Evolutionary conservation across 2,329 filamentous ascomycete genomes (phyloP), one percentile per base, ranked within the genome.

Genomic region (Pseudocercospora eumusae): DNA sequence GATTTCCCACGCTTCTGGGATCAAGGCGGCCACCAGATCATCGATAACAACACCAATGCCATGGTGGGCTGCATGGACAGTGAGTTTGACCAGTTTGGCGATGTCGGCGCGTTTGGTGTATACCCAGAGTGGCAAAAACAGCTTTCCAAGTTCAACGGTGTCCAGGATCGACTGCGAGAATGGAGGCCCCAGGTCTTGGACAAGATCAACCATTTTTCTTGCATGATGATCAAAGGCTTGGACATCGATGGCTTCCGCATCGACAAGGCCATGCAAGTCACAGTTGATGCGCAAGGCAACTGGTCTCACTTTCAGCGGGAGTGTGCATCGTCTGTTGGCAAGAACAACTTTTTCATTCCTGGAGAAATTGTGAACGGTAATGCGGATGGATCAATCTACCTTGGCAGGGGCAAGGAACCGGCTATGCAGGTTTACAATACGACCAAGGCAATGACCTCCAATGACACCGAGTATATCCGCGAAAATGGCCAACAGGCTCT

Each of bases 211-310:
- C 81, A 81, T 49, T 86, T 88, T 68, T 86, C 85, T 1, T 89
- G 86, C 74, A 84, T 88, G 73, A 79, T 84, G 33, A 86, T 89
- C 60, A 74, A 78, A 23, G 83, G 81, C 64, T 77, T 89, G n/a
- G 86, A 88, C 68, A 83, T 89, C 59, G 86, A 89, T 69, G 86
- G 86, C 0, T 87, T 86, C 69, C 83, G 86, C 58, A 86, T 87
- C 73, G 86, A 89, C 75, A 89, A 89, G 73, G 86, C 85, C 1
- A 83, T 84, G 15, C 86, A 88, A 68, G 81, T 84, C 11, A 87
- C 86, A 0, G 80, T 87, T 5, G 86, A 88, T 69, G 81, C 85
- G 0, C 78, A 86, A 61, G 85, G 80, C 5, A 80, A 84, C 49
- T 88, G 85, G 71, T 85, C 84, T 21, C 75, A 79, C 21, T 79